Evolutionary conservation across 108 stramenopile genomes (phyloP).

Genomic region (Asterionellopsis glacialis): DNA sequence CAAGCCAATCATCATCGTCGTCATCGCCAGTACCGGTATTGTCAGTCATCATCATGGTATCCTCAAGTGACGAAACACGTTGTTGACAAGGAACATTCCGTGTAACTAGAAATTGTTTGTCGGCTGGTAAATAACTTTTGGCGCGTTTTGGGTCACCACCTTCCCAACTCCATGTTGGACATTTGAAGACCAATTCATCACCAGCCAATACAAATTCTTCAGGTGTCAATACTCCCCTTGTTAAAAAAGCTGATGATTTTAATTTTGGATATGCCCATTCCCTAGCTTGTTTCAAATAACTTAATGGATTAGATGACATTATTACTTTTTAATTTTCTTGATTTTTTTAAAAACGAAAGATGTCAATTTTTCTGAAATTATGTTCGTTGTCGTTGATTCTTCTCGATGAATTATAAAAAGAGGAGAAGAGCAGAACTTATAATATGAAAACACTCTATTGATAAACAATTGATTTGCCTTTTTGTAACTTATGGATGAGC

Average conservation of each 20-base stretch:
- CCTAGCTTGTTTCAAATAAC: conserved; percentile 49
- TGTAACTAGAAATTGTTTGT: conserved; percentile 92
- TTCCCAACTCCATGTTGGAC: conserved; percentile 96
- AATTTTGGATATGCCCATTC: conserved; percentile 88
- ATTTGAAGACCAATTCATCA: conserved; percentile 87
- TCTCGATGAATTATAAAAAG: too few species aligned
- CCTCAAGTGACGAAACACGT: conserved; percentile 74
- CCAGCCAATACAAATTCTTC: conserved; percentile 83
- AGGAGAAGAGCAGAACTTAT: too few species aligned
- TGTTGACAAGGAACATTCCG: conserved; percentile 83
- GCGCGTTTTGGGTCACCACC: conserved; percentile 50
- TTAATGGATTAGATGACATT: conserved; percentile 5
- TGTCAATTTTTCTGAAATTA: too few species aligned
- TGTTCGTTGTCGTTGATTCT: too few species aligned
- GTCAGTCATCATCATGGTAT: conserved; percentile 38
- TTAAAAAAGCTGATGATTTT: conserved; percentile 79
- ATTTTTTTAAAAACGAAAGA: too few species aligned
- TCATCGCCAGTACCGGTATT: conserved; percentile 14
- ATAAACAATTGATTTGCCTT: too few species aligned
- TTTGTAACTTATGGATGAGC: too few species aligned
- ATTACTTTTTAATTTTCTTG: too few species aligned
- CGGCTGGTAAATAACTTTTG: conserved; percentile 66
- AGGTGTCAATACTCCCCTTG: conserved; percentile 92
- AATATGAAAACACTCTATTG: too few species aligned
- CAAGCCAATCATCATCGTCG: conserved; percentile 73